These are phyloP conservation scores for Tolypocladium tropicale DNA, from an alignment of 2,329 filamentous ascomycete genomes.

Conservation along the genomic window DNA sequence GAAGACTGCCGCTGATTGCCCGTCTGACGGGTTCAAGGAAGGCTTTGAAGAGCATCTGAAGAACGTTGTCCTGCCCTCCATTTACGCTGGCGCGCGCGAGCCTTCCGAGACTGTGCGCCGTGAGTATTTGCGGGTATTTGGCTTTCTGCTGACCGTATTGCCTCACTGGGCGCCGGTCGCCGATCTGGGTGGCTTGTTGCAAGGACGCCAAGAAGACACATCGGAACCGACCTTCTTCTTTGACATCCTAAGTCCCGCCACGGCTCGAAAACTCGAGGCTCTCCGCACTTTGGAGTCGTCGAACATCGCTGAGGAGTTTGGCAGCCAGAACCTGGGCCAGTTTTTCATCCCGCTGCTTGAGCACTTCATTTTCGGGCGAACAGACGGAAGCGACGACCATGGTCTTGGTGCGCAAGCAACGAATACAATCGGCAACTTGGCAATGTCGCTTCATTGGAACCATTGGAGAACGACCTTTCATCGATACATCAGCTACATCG, in stretches of 20 bases:
- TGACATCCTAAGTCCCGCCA: conserved; percentile 84
- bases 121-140: conserved; percentile 73
- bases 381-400: conserved; percentile 64
- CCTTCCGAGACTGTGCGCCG: conserved; percentile 73
- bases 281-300: conserved; percentile 65
- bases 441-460: conserved; percentile 74
- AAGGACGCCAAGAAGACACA: conserved; percentile 51
- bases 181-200: conserved; percentile 63
- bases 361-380: conserved; percentile 82
- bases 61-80: conserved; percentile 58
- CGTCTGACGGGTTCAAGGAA: conserved; percentile 20
- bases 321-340: conserved; percentile 69
- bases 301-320: conserved; percentile 53
- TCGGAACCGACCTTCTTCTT: conserved; percentile 70
- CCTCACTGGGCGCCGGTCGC: conserved; percentile 59
- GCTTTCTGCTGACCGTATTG: conserved; percentile 63
- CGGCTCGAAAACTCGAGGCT: conserved; percentile 75
- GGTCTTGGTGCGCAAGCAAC: conserved; percentile 81
- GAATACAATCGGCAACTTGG: conserved; percentile 65
- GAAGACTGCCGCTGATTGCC: conserved; percentile 42
- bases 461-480: conserved; percentile 80
- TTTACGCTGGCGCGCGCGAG: conserved; percentile 68
- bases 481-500: conserved; percentile 73
- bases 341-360: conserved; percentile 88
- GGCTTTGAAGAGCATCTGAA: conserved; percentile 50